Conservation (phyloP, 2,329 filamentous ascomycete genomes). For the Aspergillus amoenus region DNA sequence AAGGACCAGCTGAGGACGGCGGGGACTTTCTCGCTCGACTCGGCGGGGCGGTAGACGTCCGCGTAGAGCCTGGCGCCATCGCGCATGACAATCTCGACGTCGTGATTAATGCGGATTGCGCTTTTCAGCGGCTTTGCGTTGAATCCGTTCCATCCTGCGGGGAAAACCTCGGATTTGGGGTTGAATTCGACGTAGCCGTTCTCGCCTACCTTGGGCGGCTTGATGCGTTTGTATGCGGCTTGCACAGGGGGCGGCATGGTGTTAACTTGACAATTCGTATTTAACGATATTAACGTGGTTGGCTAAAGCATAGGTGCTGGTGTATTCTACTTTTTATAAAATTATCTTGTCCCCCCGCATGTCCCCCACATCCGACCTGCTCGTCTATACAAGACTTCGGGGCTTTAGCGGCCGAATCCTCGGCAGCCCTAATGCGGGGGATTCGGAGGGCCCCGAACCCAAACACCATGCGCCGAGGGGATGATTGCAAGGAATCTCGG, state of each 20-base stretch:
- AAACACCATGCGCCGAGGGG: neutral
- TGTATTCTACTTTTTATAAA: no score
- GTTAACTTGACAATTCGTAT: neutral
- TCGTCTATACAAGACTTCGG: neutral
- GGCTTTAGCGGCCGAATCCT: slow-evolving; percentile 3
- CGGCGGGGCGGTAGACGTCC: slow-evolving; percentile 47
- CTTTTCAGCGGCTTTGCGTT: slow-evolving; percentile 34
- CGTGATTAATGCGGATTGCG: slow-evolving; percentile 47
- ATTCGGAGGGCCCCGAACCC: neutral
- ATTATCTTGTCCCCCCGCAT: neutral
- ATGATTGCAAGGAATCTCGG: no score
- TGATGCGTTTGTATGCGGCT: slow-evolving; percentile 26
- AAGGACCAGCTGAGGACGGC: slow-evolving; percentile 47
- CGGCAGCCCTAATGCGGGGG: neutral
- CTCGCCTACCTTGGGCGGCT: slow-evolving; percentile 33
- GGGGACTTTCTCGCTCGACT: slow-evolving; percentile 35
- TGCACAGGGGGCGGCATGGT: slow-evolving; percentile 35
- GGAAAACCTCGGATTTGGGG: slow-evolving; percentile 40
- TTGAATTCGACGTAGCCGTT: slow-evolving; percentile 45
- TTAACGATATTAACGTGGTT: no score
- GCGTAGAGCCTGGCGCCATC: slow-evolving; percentile 45
- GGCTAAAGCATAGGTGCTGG: no score
- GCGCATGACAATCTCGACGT: slow-evolving; percentile 45
- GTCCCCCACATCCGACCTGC: neutral
- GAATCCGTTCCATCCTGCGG: slow-evolving; percentile 39